Base-by-base conservation (phyloP, 352 stramenopile species). In the Phytophthora fragariae region DNA sequence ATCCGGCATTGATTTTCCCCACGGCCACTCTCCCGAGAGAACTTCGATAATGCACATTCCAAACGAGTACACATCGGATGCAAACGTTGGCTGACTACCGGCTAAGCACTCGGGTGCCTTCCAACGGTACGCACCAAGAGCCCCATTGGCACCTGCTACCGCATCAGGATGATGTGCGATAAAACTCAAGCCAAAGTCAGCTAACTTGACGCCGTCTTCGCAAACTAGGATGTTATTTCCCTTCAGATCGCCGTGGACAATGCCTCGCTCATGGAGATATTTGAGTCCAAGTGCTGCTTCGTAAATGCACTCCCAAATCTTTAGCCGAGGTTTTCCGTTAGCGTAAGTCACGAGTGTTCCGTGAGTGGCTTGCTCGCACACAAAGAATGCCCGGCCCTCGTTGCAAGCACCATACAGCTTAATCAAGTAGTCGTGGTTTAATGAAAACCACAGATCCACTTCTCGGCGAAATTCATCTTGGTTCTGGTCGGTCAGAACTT, bases 351-450 rank as follows among this genome's bases (percentile, higher is more conserved):
- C 21, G 17, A 52, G 35, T 6, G 57, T 54, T 15, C 50, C 61
- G 17, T 19, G 12, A 19, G 19, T 54, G 33, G 47, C 47, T 7
- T 19, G n/a, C 33, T 64, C 55, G 10, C 54, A 64, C 17, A 70
- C 33, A 35, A 70, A 70, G 21, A 58, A 71, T 14, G 31, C 44
- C 15, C 33, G 54, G 7, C 15, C 56, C 15, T 41, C 54, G 19
- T 44, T 31, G 37, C 31, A 59, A 5, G 44, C 63, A 2, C 64
- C 55, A n/a, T 65, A 60, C 44, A 71, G 31, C 15, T 59, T 54
- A 24, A 71, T 39, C 14, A 65, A 7, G n/a, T 81, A 54, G 0
- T 39, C 55, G 19, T 82, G 75, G 5, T 73, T 70, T 10, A 85
- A 27, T 5, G 49, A 44, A 31, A 65, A 68, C 75, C 75, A 80